Evolutionary conservation across 2,329 filamentous ascomycete genomes (phyloP).

Genomic region (Trichoderma sp.): DNA sequence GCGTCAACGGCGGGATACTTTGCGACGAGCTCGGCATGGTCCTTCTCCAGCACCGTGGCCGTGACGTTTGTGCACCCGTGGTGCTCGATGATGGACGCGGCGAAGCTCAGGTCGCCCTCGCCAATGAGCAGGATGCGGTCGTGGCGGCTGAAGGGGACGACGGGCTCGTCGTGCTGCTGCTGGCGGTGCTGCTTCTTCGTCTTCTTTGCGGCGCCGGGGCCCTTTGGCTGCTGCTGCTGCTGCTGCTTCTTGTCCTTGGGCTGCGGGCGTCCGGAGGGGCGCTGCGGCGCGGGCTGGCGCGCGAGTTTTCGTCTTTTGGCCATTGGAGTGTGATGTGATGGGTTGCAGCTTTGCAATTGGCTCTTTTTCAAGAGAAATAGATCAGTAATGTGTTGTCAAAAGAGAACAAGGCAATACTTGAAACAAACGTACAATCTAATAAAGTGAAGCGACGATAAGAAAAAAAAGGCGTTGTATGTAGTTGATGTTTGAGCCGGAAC

Average conservation of each 20-base stretch:
- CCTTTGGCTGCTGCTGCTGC: slow-evolving; percentile 1
- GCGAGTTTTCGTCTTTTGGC: slow-evolving; percentile 50
- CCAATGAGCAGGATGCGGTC: slow-evolving; percentile 76
- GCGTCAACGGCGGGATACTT: slow-evolving; percentile 75
- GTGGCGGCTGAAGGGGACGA: slow-evolving; percentile 67
- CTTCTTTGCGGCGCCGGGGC: slow-evolving; percentile 26
- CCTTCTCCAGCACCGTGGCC: slow-evolving; percentile 68
- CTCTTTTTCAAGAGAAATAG: no score
- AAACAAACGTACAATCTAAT: neutral
- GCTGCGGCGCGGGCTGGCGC: slow-evolving; percentile 29
- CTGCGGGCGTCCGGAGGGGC: slow-evolving; percentile 28
- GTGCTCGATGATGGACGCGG: slow-evolving; percentile 64
- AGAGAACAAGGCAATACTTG: no score
- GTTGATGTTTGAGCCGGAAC: neutral
- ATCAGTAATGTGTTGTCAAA: neutral
- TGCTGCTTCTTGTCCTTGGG: slow-evolving; percentile 8
- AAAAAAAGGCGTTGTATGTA: neutral
- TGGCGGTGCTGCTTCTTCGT: slow-evolving; percentile 32
- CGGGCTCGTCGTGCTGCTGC: slow-evolving; percentile 44
- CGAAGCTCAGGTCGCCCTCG: slow-evolving; percentile 81
- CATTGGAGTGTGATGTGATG: slow-evolving; percentile 34
- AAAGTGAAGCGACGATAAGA: no score
- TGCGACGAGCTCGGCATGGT: slow-evolving; percentile 56
- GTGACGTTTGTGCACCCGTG: slow-evolving; percentile 68
- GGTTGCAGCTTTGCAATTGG: neutral